Percentiles rank a stretch among this genome's conserved stretches.
phyloP scores from a whole-genome alignment of 2,329 filamentous ascomycete genomes.

The Pseudohalonectria lignicola region DNA sequence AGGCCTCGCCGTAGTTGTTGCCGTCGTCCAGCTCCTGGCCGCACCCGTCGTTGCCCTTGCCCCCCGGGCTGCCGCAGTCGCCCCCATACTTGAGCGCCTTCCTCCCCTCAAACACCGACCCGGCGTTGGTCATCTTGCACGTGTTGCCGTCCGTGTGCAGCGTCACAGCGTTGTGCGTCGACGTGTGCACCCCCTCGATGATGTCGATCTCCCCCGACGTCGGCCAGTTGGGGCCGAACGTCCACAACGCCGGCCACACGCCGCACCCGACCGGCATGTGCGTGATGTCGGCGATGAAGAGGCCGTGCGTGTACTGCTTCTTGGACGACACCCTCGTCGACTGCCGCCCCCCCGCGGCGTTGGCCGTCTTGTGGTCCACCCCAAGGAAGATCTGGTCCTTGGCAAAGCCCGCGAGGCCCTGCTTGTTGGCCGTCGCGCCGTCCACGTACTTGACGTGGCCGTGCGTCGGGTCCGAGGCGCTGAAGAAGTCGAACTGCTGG shows the following conservation, averaged over 20 bases:
- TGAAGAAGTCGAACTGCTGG: slow-evolving; percentile 43
- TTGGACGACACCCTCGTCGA: slow-evolving; percentile 62
- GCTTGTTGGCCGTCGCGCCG: slow-evolving; percentile 42
- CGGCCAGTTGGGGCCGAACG: slow-evolving; percentile 61
- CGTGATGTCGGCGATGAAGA: slow-evolving; percentile 61
- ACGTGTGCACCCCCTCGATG: slow-evolving; percentile 64
- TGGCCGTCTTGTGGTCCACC: slow-evolving; percentile 49
- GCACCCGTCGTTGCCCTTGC: slow-evolving; percentile 45
- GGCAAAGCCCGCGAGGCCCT: slow-evolving; percentile 45
- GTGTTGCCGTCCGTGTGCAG: slow-evolving; percentile 57
- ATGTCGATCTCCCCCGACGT: slow-evolving; percentile 66
- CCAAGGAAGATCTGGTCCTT: slow-evolving; percentile 54
- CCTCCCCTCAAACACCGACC: slow-evolving; percentile 14
- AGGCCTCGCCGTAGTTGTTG: slow-evolving; percentile 50
- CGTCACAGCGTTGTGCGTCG: slow-evolving; percentile 48
- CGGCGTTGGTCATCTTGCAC: slow-evolving; percentile 34
- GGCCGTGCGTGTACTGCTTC: slow-evolving; percentile 53
- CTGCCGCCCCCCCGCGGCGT: slow-evolving; percentile 43
- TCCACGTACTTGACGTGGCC: slow-evolving; percentile 65
- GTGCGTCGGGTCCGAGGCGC: slow-evolving; percentile 53
- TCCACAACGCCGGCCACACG: slow-evolving; percentile 67
- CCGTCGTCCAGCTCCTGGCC: slow-evolving; percentile 34
- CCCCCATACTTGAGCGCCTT: neutral
- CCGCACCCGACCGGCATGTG: slow-evolving; percentile 73
- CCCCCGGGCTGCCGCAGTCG: slow-evolving; percentile 7